Evolutionary conservation across 2,329 filamentous ascomycete species (phyloP), one percentile per base, ranked within the genome.

Genomic region (Aspergillus pseudonomiae): DNA sequence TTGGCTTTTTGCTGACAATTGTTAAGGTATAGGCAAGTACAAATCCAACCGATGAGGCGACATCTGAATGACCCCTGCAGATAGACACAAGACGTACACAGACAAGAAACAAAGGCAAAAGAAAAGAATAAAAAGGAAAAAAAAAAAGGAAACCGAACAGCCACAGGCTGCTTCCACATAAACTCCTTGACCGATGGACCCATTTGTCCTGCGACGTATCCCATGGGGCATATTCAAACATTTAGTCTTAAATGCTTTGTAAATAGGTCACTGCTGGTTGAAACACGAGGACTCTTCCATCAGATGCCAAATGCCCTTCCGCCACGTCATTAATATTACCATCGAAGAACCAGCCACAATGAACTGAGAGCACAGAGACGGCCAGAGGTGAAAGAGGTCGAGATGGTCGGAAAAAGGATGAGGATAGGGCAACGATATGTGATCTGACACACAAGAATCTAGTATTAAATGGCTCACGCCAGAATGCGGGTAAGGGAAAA

Each of bases 381-480:
- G 36, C 52, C 24, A 60, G 19, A 43, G 36, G 46, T 16, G 4
- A 19, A 54, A 34, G 54, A 36, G 53, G 60, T 60, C 59, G 59
- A 55, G 54, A 48, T 41, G 58, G 45, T 54, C 60, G 45, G 59
- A 57, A 52, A 59, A 46, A 50, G 41, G 60, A 56, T 67, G 57
- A 43, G 60, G 63, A 48, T 50, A 57, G 45, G 61, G 63, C 50
- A 66, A 60, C 63, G 66, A 61, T 67, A 69, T 67, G 63, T 65
- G 65, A 67, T 63, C 65, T 67, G 69, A 68, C 62, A 67, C 59
- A 68, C 63, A 66, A 63, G 60, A 68, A 67, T 71, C 69, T 70
- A 70, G 65, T 69, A 70, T 71, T 71, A 70, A 69, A 69, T 65
- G 65, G 66, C 68, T 67, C 68, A 68, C 63, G 70, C 71, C 67